Conservation (phyloP, 1,139 yeast genomes). For the Saccharomyces hybrid region DNA sequence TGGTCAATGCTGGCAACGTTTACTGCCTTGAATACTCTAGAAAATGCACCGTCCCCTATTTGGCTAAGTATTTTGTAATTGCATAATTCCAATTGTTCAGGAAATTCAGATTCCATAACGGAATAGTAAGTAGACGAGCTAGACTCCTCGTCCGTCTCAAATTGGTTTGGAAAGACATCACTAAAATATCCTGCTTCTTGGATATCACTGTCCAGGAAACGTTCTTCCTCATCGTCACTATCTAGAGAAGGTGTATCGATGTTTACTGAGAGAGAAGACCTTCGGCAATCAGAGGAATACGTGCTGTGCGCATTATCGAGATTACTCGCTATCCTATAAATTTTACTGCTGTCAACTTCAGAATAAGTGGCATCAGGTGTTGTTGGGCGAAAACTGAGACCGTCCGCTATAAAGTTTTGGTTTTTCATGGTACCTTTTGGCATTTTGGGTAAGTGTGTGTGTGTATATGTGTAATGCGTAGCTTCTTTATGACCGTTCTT, state of each 20-base stretch:
- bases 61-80: slow-evolving; percentile 33
- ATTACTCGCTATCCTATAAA: too few species aligned
- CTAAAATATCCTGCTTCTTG: neutral
- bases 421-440: neutral
- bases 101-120: slow-evolving; percentile 9
- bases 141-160: neutral
- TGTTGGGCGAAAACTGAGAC: neutral
- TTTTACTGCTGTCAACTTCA: neutral
- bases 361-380: neutral
- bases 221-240: neutral
- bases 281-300: neutral
- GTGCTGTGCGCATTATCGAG: neutral
- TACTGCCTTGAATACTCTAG: slow-evolving; percentile 45
- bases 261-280: neutral
- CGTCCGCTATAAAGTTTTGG: neutral
- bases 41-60: slow-evolving; percentile 84
- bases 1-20: neutral
- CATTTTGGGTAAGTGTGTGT: too few species aligned
- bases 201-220: neutral
- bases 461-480: neutral
- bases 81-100: slow-evolving; percentile 19
- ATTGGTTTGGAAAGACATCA: neutral
- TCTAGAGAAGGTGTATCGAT: neutral
- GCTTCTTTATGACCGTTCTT: neutral
- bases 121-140: neutral